Evolutionary conservation across 1,284 basidiomycete genomes (phyloP).

Genomic region (Pseudozyma tsukubaensis): DNA sequence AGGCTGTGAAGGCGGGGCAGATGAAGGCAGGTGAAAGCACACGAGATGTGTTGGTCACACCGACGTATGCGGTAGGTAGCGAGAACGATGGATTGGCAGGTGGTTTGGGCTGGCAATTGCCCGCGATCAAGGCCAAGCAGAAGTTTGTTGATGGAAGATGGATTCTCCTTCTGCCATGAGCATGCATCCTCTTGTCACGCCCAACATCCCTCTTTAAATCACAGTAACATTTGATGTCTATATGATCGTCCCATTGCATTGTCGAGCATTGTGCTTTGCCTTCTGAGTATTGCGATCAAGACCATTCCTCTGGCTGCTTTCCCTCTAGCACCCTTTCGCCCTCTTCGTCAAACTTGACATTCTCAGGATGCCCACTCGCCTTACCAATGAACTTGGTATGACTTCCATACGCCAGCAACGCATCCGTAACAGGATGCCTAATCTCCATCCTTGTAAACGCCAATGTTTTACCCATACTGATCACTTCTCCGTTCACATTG

Average conservation of each 20-base stretch:
- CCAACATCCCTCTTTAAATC: not conserved
- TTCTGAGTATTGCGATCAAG: not conserved
- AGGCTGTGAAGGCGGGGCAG: slow-evolving; percentile 36
- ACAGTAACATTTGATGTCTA: not conserved
- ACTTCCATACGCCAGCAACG: slow-evolving; percentile 54
- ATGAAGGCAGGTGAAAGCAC: slow-evolving; percentile 7
- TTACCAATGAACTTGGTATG: slow-evolving; percentile 90
- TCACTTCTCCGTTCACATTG: slow-evolving; percentile 43
- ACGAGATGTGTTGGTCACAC: slow-evolving; percentile 58
- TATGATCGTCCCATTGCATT: slow-evolving; percentile 1
- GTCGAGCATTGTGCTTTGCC: slow-evolving; percentile 7
- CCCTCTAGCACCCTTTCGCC: slow-evolving; percentile 80
- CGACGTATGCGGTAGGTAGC: slow-evolving; percentile 62
- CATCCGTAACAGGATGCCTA: slow-evolving; percentile 52
- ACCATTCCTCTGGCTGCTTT: slow-evolving; percentile 53
- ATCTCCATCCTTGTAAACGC: slow-evolving; percentile 65
- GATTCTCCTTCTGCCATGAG: slow-evolving; percentile 37
- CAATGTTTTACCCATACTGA: slow-evolving; percentile 60
- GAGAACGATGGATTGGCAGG: slow-evolving; percentile 54
- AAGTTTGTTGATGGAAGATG: slow-evolving; percentile 59
- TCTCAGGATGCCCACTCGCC: slow-evolving; percentile 78
- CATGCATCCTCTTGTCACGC: too few relatives aligned
- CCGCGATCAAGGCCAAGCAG: slow-evolving; percentile 61
- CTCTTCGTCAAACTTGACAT: slow-evolving; percentile 82
- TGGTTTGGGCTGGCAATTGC: slow-evolving; percentile 64